phyloP scores from a whole-genome alignment of 495 filamentous ascomycete genomes.

The Trichocladium uniseriatum region DNA sequence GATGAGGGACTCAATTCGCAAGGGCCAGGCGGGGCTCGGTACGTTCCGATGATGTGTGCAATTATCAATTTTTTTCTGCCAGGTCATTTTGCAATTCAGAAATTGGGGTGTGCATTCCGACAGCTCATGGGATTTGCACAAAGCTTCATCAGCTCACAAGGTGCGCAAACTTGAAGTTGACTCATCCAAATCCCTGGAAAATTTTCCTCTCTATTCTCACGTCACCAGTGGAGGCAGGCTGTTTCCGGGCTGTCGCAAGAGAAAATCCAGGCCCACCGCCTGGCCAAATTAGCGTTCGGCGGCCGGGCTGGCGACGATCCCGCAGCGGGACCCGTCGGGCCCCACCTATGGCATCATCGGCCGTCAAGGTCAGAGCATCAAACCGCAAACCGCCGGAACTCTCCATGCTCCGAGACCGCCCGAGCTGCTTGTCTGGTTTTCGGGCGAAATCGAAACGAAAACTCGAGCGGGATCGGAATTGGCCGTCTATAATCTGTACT shows the following conservation, averaged over 20 bases:
- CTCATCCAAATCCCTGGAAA: background rate
- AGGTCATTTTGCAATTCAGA: too few species aligned
- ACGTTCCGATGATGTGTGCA: background rate
- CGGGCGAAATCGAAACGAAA: too few species aligned
- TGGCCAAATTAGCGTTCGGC: background rate
- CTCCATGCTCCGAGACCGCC: background rate
- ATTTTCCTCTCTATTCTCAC: background rate
- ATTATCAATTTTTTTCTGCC: background rate
- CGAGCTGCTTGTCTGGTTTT: too few species aligned
- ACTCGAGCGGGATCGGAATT: too few species aligned
- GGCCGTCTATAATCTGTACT: too few species aligned
- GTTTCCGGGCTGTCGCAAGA: background rate
- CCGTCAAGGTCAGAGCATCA: background rate
- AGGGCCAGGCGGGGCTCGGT: too few species aligned
- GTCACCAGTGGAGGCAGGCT: background rate
- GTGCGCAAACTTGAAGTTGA: background rate
- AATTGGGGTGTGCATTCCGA: too few species aligned
- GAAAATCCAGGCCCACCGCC: background rate
- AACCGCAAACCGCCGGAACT: background rate
- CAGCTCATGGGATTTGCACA: too few species aligned
- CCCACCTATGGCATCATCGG: slow-evolving; percentile 7
- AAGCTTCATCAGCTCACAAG: background rate
- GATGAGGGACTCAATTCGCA: too few species aligned
- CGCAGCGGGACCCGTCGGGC: slow-evolving; percentile 5
- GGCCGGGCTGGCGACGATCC: slow-evolving; percentile 4